These are phyloP conservation scores for Epichloe elymi DNA, from an alignment of 2,329 filamentous ascomycete species.

Conservation along the genomic window DNA sequence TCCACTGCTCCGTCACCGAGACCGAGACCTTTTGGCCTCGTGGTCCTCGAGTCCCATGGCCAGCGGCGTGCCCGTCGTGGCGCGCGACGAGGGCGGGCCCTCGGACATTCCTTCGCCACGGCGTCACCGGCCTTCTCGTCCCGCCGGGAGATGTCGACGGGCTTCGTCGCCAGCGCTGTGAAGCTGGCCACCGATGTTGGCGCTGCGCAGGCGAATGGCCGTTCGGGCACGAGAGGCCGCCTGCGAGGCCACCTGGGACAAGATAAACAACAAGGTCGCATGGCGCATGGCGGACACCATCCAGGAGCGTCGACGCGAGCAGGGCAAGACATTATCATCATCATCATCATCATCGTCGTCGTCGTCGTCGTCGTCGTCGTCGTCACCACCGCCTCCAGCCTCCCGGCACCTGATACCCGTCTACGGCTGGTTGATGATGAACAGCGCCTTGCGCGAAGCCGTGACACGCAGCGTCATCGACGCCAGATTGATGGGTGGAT, in stretches of 20 bases:
- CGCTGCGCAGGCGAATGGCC: no score
- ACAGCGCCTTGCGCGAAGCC: constrained; percentile 22
- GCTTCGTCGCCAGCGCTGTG: constrained; percentile 41
- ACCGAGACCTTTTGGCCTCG: constrained; percentile 60
- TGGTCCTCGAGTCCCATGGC: constrained; percentile 61
- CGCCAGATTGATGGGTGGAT: constrained; percentile 29
- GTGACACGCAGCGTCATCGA: constrained; percentile 26
- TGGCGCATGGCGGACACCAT: constrained; percentile 47
- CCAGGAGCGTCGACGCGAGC: constrained; percentile 27
- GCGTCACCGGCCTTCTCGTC: constrained; percentile 46
- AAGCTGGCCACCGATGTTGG: constrained; percentile 32
- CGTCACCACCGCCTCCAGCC: constrained; percentile 6
- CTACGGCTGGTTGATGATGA: constrained; percentile 32
- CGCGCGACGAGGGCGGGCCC: constrained; percentile 55
- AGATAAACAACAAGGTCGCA: constrained; percentile 57
- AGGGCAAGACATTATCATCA: constrained; percentile 3
- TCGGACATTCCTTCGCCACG: constrained; percentile 53
- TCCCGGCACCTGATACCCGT: constrained; percentile 24
- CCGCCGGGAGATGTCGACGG: constrained; percentile 43
- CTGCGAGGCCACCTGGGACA: constrained; percentile 38
- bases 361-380: no score
- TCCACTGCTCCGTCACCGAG: constrained; percentile 60
- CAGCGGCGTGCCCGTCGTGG: constrained; percentile 54
- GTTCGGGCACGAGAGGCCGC: no score
- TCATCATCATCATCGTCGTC: no score